Evolutionary conservation across 2,329 filamentous ascomycete genomes (phyloP).

Genomic region (Diaporthe velutina): DNA sequence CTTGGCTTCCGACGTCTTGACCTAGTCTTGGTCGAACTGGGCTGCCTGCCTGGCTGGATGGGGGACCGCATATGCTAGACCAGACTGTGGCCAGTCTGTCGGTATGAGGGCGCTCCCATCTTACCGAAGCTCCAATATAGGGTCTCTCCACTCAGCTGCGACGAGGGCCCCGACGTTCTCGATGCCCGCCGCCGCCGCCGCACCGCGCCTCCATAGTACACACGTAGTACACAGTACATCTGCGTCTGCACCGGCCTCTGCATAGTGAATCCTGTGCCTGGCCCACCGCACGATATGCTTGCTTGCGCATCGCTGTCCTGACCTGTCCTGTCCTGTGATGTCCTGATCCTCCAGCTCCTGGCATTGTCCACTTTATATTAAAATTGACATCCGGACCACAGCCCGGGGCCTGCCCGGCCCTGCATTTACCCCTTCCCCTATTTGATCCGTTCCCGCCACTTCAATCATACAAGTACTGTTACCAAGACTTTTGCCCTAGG

Average conservation of each 20-base stretch:
- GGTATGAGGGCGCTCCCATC: conserved; percentile 6
- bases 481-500: conserved; percentile 14
- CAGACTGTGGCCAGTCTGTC: background rate
- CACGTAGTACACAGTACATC: conserved; percentile 1
- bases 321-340: background rate
- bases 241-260: background rate
- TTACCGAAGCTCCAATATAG: conserved; percentile 35
- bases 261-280: conserved; percentile 13
- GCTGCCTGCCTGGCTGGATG: background rate
- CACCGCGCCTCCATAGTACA: background rate
- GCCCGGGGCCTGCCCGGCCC: conserved; percentile 36
- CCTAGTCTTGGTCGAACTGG: conserved; percentile 12
- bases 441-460: conserved; percentile 32
- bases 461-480: conserved; percentile 8
- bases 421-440: conserved; percentile 32
- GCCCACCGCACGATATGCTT: background rate
- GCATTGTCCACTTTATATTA: conserved; percentile 41
- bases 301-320: background rate
- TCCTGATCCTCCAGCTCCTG: conserved; percentile 36
- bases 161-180: conserved; percentile 31
- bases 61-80: background rate
- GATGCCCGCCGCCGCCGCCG: conserved; percentile 31
- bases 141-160: conserved; percentile 36
- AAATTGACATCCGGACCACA: conserved; percentile 35
- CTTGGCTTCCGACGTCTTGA: conserved; percentile 10